Evolutionary conservation across 345 rosid genomes (phyloP), one percentile per base, ranked within the genome.

Genomic region (Lepidium africanum): DNA sequence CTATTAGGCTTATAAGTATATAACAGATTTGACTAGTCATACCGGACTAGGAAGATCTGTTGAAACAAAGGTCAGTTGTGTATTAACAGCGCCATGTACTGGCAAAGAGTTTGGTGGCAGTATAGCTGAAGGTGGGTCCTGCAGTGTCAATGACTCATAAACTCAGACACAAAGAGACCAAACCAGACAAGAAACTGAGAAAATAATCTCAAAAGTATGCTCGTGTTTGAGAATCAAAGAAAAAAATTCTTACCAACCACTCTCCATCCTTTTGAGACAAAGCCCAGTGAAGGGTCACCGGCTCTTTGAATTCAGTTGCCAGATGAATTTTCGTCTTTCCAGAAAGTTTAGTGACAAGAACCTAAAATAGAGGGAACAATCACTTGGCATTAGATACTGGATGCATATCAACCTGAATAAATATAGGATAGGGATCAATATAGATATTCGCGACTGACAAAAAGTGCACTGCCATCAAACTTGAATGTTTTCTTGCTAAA

Each of bases 251-350:
- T 84, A 94, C 99, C 96, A 76, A 70, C 99, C 99, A 94, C 79
- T 94, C 96, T 80, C 92, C 90, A 64, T 71, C 81, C 23, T 67
- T 83, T 69, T 79, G 83, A 58, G 99, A 91, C 79, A 94, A 81
- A 74, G 93, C 99, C 99, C 99, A 94, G 78, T 89, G 99, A 77
- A 91, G 86, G 51, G 83, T 79, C 61, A 87, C 63, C 16, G 93
- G 91, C 62, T 87, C 93, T 71, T 71, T 80, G 67, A 81, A 76
- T 79, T 91, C 89, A 16, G 96, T 83, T 60, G 84, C 93, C 49
- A 94, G 32, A 75, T 71, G 80, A 71, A 94, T 76, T 79, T 84
- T 89, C 45, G 65, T 76, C 81, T 81, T 94, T 40, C 81, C 91
- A 63, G 83, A 67, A 81, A 67, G 51, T 78, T 89, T 91, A 65